These are phyloP conservation scores for Pyrenophora seminiperda DNA, from an alignment of 2,329 filamentous ascomycete genomes.

Conservation along the genomic window DNA sequence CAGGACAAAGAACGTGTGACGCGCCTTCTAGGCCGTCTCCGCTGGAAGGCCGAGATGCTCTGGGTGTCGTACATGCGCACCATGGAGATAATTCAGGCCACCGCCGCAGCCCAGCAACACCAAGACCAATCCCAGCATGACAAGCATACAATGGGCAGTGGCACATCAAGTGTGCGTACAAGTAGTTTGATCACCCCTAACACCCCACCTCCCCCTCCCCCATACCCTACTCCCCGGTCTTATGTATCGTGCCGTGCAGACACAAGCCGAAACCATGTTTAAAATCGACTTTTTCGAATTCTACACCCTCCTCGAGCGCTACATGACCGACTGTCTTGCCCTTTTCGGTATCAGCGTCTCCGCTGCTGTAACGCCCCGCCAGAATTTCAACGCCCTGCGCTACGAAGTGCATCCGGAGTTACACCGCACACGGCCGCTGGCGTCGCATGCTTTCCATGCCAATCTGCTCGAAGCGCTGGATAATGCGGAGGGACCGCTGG, in stretches of 20 bases:
- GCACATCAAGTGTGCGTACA: slow-evolving; percentile 32
- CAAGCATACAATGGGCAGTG: slow-evolving; percentile 19
- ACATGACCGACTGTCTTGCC: slow-evolving; percentile 68
- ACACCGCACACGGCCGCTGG: slow-evolving; percentile 25
- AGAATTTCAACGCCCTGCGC: slow-evolving; percentile 40
- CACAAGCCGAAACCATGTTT: slow-evolving; percentile 62
- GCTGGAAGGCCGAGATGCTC: slow-evolving; percentile 46
- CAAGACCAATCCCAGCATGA: slow-evolving; percentile 15
- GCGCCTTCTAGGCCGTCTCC: slow-evolving; percentile 35
- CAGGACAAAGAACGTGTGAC: slow-evolving; percentile 37
- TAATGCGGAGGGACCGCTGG: slow-evolving; percentile 61
- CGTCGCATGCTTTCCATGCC: slow-evolving; percentile 66
- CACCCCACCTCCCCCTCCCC: too few relatives aligned
- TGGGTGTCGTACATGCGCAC: slow-evolving; percentile 38
- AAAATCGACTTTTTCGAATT: slow-evolving; percentile 80
- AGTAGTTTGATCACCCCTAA: too few relatives aligned
- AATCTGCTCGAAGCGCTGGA: slow-evolving; percentile 70
- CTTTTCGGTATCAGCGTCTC: slow-evolving; percentile 65
- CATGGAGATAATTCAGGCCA: slow-evolving; percentile 29
- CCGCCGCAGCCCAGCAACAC: slow-evolving; percentile 19
- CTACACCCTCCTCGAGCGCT: slow-evolving; percentile 73
- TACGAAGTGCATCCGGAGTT: slow-evolving; percentile 39
- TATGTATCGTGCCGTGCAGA: too few relatives aligned
- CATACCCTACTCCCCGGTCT: too few relatives aligned
- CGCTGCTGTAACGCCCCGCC: slow-evolving; percentile 15